Base-by-base conservation (phyloP, 345 rosid species). In the Viola odorata region DNA sequence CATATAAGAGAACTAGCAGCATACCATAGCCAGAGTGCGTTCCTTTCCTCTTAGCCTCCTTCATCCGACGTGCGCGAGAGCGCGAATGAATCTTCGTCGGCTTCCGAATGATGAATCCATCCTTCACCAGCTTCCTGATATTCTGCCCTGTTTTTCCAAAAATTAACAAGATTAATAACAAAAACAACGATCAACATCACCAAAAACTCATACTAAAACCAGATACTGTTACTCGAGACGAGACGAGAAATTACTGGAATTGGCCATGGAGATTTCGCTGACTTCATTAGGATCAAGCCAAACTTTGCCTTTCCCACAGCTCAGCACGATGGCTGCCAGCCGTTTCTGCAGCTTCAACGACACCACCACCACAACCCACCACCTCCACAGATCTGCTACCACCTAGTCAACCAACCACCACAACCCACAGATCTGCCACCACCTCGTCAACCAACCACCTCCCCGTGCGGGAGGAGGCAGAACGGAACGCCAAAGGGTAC, bases 21-120 rank as follows among this genome's bases (percentile, higher is more conserved):
- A 57, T 84, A 89, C 98, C 98, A 64, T 89, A 85, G 57, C 98
- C 98, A 69, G 98, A 80, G 77, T 92, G 98, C 15, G 97, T 91
- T 0, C 98, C 98, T 79, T 92, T 92, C 53, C 85, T 84, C 75
- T 89, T 92, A 32, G 98, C 98, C 55, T 80, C 87, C 67, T 84
- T 89, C 90, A 87, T 74, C 0, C 84, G 84, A 0, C 98, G 84
- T 0, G 98, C 98, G 55, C 97, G 89, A 2, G 98, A 79, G 0
- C 96, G 91, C 16, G 98, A 92, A 71, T 92, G 98, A 54, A 92
- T 92, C 87, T 92, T 89, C 0, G 98, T 89, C 61, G 97, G 98
- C 73, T 89, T 92, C 82, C 88, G 85, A 73, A 92, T 92, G 74
- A 92, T 83, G 72, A 89, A 91, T 16, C 98, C 98, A 82, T 91